phyloP scores from a whole-genome alignment of 73 alveolate species.

The Paramecium sonneborni region DNA sequence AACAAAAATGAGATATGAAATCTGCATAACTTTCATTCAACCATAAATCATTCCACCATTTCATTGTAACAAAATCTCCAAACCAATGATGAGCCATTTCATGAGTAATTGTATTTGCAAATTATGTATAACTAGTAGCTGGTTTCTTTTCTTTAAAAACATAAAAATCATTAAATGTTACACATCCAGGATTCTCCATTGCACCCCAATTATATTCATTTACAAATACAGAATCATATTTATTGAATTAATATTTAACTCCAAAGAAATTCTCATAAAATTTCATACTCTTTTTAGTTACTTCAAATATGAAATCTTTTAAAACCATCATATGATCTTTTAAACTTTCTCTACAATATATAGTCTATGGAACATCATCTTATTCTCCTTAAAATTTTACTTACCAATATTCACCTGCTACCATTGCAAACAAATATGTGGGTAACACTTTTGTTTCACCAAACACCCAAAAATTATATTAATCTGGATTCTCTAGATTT shows the following conservation, averaged over 20 bases:
- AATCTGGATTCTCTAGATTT: conserved; percentile 33
- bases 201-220: conserved; percentile 98
- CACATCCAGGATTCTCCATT: conserved; percentile 97
- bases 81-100: conserved; percentile 96
- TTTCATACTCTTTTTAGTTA: conserved; percentile 88
- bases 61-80: conserved; percentile 93
- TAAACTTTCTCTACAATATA: conserved; percentile 75
- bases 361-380: background rate
- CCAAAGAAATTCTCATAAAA: conserved; percentile 94
- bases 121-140: conserved; percentile 57
- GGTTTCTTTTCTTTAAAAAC: conserved; percentile 80
- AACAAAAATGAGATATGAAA: conserved; percentile 62
- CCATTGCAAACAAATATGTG: conserved; percentile 63
- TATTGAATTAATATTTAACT: conserved; percentile 87
- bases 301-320: conserved; percentile 74
- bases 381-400: background rate
- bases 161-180: conserved; percentile 81
- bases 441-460: conserved; percentile 29
- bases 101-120: conserved; percentile 84
- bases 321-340: conserved; percentile 73
- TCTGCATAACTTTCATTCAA: conserved; percentile 90
- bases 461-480: background rate
- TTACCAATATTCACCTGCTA: conserved; percentile 67
- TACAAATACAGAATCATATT: conserved; percentile 93
- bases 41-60: conserved; percentile 97